phyloP scores from a whole-genome alignment of 257 asterid genomes.

The Solanum sitiens region DNA sequence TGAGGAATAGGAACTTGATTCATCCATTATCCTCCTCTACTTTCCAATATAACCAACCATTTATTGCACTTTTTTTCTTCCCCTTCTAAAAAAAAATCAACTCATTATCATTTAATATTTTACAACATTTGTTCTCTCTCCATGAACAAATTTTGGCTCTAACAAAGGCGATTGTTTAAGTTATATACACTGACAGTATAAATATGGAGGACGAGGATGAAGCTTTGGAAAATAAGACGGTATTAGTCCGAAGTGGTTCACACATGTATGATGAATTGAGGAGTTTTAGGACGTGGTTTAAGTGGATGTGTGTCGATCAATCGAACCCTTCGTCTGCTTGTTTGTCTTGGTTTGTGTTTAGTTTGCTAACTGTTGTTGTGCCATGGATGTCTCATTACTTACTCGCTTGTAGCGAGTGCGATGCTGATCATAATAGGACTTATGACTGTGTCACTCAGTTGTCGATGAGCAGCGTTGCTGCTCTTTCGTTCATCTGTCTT shows the following conservation, averaged over 20 bases:
- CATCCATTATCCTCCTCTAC: neutral
- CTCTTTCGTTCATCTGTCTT: slow-evolving; percentile 60
- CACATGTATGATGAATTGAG: slow-evolving; percentile 69
- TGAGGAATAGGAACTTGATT: neutral
- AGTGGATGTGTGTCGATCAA: slow-evolving; percentile 90
- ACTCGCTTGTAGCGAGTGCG: slow-evolving; percentile 63
- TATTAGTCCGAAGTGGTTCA: slow-evolving; percentile 28
- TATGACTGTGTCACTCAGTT: slow-evolving; percentile 71
- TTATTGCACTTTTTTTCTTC: neutral
- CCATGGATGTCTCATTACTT: slow-evolving; percentile 72
- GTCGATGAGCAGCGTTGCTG: slow-evolving; percentile 64
- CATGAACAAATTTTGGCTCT: neutral
- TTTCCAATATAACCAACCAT: neutral
- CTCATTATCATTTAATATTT: no score
- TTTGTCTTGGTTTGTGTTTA: slow-evolving; percentile 69
- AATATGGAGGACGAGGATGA: neutral
- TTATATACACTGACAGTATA: neutral
- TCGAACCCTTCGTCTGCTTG: slow-evolving; percentile 42
- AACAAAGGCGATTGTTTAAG: neutral
- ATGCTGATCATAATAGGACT: slow-evolving; percentile 58
- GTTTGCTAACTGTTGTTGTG: slow-evolving; percentile 38
- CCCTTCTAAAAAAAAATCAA: neutral
- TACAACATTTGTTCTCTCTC: neutral
- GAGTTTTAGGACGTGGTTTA: slow-evolving; percentile 70
- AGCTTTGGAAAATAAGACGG: neutral